Base-by-base conservation (phyloP, 176 grass and related monocot species). In the Hyparrhenia diplandra region DNA sequence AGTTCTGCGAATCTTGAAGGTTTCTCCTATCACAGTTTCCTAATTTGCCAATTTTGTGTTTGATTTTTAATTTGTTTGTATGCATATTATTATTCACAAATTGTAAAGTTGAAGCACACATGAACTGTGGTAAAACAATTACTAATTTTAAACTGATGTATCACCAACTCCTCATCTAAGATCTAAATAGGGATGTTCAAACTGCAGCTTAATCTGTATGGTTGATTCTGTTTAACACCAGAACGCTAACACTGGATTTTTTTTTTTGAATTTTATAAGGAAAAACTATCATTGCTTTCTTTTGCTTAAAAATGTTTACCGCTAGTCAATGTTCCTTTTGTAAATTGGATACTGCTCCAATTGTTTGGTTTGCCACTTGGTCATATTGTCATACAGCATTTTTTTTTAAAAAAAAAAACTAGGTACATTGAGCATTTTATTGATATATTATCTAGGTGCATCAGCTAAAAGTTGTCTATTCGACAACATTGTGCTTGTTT, bases 1-100 rank as follows among this genome's bases (percentile, higher is more conserved):
- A 28, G 82, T 97, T 41, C 84, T 97, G 35, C 86, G 91, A 73
- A 91, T 97, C 75, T 75, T 97, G 57, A 97, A 93, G 91, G 94
- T 97, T 80, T 87, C 18, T 62, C 75, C 61, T 76, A 5, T 41
- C 16, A 16, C 23, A 66, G 6, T 58, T 84, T 10, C 65, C 34
- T 81, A 16, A 66, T 58, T 42, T 88, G 10, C 37, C n/a, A 23
- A 11, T 32, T 9, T 45, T 12, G 1, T 27, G 12, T 84, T 10
- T 74, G 54, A 59, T n/a, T 57, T 57, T n/a, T 54, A 55, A 28
- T 29, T 29, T 74, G 25, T 49, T 2, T n/a, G 4, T 36, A n/a
- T 66, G 24, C 13, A 67, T 80, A 42, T 63, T 69, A 32, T 60
- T 60, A 75, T 29, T 24, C 7, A 3, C 37, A 60, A 29, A 37